Conservation (phyloP, 1,139 yeast species). For the Taphrina communis region DNA sequence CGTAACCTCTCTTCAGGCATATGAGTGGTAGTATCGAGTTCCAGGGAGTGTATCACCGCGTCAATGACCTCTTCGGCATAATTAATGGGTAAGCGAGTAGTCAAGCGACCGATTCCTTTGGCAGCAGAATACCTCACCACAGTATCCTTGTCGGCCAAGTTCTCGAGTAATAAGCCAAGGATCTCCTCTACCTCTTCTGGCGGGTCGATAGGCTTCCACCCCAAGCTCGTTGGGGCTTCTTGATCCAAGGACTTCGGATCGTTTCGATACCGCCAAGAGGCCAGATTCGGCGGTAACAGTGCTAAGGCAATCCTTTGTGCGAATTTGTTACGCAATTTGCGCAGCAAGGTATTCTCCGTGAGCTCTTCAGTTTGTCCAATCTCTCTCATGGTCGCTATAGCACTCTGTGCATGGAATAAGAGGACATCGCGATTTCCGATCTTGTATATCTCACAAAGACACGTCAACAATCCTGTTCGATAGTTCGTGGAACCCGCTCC, state of each 20-base stretch:
- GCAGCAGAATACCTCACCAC: constrained; percentile 57
- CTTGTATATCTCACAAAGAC: constrained; percentile 25
- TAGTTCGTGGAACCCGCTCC: constrained; percentile 4
- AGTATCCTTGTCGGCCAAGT: constrained; percentile 54
- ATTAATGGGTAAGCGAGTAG: constrained; percentile 49
- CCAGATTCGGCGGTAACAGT: constrained; percentile 42
- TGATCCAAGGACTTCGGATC: constrained; percentile 4
- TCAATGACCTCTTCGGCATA: constrained; percentile 52
- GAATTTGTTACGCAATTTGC: constrained; percentile 46
- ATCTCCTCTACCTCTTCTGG: constrained; percentile 55
- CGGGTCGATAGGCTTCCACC: constrained; percentile 31
- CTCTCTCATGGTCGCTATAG: constrained; percentile 2
- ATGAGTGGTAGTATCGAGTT: constrained; percentile 45
- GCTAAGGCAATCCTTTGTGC: constrained; percentile 45
- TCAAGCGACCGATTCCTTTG: constrained; percentile 57
- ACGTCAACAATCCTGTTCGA: constrained; percentile 29
- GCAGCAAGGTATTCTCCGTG: constrained; percentile 40
- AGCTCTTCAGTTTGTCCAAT: constrained; percentile 19
- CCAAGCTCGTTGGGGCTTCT: background rate
- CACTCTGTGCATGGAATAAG: constrained; percentile 1
- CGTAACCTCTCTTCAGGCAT: constrained; percentile 34
- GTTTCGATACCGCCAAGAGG: constrained; percentile 34
- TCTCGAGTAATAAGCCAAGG: constrained; percentile 51
- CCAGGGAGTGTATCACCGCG: constrained; percentile 50
- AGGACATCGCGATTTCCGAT: constrained; percentile 38